A percentile compares a stretch with the other conserved stretches of the same genome.
These are phyloP conservation scores for Sporothrix sp. DNA, from an alignment of 2,329 filamentous ascomycete species.

Conservation along the genomic window DNA sequence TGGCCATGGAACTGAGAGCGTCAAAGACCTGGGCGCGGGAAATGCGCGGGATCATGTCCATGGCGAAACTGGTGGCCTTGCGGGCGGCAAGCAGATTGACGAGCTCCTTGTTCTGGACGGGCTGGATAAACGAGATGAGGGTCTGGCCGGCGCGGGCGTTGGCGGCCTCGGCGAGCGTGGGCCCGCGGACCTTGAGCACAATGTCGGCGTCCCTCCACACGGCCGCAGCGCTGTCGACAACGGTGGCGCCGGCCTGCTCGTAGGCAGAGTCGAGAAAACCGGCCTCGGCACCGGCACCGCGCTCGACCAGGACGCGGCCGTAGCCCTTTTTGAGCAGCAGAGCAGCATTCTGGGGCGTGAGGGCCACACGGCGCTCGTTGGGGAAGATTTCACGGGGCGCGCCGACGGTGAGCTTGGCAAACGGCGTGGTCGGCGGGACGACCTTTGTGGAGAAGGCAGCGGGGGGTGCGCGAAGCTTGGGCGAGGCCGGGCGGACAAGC, in stretches of 20 bases:
- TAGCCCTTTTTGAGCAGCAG: slow-evolving; percentile 81
- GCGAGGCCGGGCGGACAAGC: slow-evolving; percentile 30
- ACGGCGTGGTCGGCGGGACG: slow-evolving; percentile 47
- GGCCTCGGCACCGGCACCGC: slow-evolving; percentile 66
- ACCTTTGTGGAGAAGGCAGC: slow-evolving; percentile 32
- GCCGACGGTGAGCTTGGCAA: slow-evolving; percentile 63
- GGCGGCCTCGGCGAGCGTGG: slow-evolving; percentile 59
- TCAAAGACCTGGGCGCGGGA: slow-evolving; percentile 84
- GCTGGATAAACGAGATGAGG: slow-evolving; percentile 75
- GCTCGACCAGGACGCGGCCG: slow-evolving; percentile 64
- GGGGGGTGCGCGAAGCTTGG: slow-evolving; percentile 19
- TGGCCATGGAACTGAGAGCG: slow-evolving; percentile 85
- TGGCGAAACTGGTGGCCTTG: slow-evolving; percentile 70
- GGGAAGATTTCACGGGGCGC: slow-evolving; percentile 70
- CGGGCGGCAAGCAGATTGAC: slow-evolving; percentile 63
- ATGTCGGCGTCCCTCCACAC: slow-evolving; percentile 71
- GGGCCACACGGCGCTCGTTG: slow-evolving; percentile 71
- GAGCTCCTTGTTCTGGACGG: slow-evolving; percentile 65
- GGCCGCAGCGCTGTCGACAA: slow-evolving; percentile 54
- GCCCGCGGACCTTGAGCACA: slow-evolving; percentile 73
- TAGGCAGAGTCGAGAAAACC: slow-evolving; percentile 73
- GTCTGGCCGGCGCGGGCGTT: slow-evolving; percentile 60
- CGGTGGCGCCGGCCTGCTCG: slow-evolving; percentile 63
- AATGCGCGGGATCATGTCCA: slow-evolving; percentile 89
- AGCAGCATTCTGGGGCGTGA: slow-evolving; percentile 75